These are phyloP conservation scores for Fusarium verrucosum DNA, from an alignment of 2,329 filamentous ascomycete genomes.

Conservation along the genomic window DNA sequence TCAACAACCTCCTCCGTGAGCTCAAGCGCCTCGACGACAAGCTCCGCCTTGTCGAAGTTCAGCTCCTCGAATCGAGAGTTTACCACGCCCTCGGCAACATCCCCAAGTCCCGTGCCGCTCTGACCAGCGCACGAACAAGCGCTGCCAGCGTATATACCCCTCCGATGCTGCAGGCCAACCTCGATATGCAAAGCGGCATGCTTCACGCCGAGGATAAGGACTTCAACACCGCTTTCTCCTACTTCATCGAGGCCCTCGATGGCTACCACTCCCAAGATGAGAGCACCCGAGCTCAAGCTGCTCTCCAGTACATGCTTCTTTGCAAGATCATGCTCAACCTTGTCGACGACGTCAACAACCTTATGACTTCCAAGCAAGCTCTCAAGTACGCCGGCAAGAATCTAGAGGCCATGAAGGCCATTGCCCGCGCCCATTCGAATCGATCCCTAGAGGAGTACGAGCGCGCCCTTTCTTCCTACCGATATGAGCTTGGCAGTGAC, in stretches of 20 bases:
- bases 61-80: conserved; percentile 94
- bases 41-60: conserved; percentile 95
- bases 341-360: conserved; percentile 91
- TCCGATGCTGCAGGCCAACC: conserved; percentile 89
- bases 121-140: conserved; percentile 93
- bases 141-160: conserved; percentile 98
- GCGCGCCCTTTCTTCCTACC: conserved; percentile 86
- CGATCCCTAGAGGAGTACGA: conserved; percentile 98
- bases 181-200: conserved; percentile 99
- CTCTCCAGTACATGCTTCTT: conserved; percentile 98
- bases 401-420: conserved; percentile 98
- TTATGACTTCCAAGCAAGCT: conserved; percentile 96
- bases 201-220: conserved; percentile 98
- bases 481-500: conserved; percentile 92
- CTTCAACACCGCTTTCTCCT: conserved; percentile 98
- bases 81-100: conserved; percentile 98
- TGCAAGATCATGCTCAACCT: conserved; percentile 99
- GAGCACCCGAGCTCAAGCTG: conserved; percentile 87
- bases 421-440: conserved; percentile 94
- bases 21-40: conserved; percentile 99
- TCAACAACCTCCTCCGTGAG: conserved; percentile 95
- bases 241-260: conserved; percentile 98
- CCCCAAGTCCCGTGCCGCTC: conserved; percentile 90
- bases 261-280: conserved; percentile 96
- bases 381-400: conserved; percentile 95